Percentiles rank a stretch among this genome's conserved stretches.
Evolutionary conservation across 2,329 filamentous ascomycete genomes (phyloP).

Genomic region (Thielaviopsis punctulata): DNA sequence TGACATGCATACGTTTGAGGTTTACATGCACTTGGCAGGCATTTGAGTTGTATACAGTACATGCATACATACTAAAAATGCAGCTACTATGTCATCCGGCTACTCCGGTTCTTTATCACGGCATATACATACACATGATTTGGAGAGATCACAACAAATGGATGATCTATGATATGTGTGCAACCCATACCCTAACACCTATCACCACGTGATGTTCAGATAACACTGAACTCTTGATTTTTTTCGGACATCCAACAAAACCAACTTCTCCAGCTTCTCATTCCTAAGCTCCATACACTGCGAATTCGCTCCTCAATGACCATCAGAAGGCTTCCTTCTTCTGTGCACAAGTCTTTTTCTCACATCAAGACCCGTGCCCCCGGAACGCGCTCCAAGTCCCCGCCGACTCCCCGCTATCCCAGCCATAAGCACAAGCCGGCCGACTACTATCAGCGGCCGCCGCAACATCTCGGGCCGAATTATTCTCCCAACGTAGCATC

Average conservation of each 20-base stretch:
- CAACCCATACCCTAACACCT: too few relatives aligned
- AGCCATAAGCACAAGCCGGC: not conserved
- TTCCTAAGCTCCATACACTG: not conserved
- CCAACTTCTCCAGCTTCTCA: not conserved
- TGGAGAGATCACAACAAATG: too few relatives aligned
- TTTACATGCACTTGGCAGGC: too few relatives aligned
- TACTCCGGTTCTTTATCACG: too few relatives aligned
- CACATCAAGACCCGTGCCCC: not conserved
- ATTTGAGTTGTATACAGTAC: too few relatives aligned
- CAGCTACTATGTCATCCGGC: too few relatives aligned
- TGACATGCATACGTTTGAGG: too few relatives aligned
- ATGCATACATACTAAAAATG: too few relatives aligned
- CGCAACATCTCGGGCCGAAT: not conserved
- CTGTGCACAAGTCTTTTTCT: not conserved
- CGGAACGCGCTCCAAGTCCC: not conserved
- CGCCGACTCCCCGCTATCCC: not conserved
- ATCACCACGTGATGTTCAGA: conserved; percentile 3
- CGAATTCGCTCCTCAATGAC: not conserved
- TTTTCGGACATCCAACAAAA: too few relatives aligned
- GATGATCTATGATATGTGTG: too few relatives aligned
- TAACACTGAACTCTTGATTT: too few relatives aligned
- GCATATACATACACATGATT: too few relatives aligned
- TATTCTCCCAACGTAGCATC: not conserved
- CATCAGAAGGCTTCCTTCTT: not conserved
- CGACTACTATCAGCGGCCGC: not conserved